A percentile compares a stretch with the other conserved stretches of the same genome.
phyloP scores from a whole-genome alignment of 768 basidiomycete genomes.

The Auricularia sp. region DNA sequence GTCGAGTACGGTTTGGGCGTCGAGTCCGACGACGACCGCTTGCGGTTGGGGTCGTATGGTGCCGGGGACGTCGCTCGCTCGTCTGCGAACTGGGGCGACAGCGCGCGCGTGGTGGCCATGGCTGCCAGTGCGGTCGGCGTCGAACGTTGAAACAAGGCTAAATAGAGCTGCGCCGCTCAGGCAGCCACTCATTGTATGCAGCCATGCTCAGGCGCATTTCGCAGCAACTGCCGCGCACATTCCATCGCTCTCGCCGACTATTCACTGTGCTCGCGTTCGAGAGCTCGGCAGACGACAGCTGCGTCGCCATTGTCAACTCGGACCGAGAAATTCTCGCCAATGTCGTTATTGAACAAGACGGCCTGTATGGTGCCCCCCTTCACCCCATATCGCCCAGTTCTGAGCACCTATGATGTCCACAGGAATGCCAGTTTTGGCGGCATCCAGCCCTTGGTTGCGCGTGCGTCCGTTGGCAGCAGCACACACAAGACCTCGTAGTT shows the following conservation, averaged over 20 bases:
- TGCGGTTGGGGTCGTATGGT: not conserved
- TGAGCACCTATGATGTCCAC: not conserved
- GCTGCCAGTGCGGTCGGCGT: not conserved
- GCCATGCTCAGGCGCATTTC: too few relatives aligned
- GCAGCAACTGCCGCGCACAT: too few relatives aligned
- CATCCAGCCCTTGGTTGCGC: conserved; percentile 70
- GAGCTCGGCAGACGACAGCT: conserved; percentile 90
- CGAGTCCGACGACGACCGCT: not conserved
- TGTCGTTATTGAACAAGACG: conserved; percentile 70
- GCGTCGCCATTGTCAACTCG: conserved; percentile 76
- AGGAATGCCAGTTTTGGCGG: conserved; percentile 59
- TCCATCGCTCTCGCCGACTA: not conserved
- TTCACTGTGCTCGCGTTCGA: conserved; percentile 73
- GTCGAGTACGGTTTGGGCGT: not conserved
- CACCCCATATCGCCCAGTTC: conserved; percentile 1
- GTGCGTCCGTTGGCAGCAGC: not conserved
- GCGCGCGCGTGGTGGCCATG: not conserved
- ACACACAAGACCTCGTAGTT: not conserved
- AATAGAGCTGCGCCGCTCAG: not conserved
- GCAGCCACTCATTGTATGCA: too few relatives aligned
- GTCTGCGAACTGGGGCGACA: not conserved
- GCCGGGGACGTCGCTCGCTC: not conserved
- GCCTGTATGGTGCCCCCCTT: not conserved
- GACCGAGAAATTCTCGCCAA: conserved; percentile 65
- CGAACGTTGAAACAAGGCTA: not conserved